These are phyloP conservation scores for Colletotrichum sp. DNA, from an alignment of 2,329 filamentous ascomycete genomes.

Conservation along the genomic window DNA sequence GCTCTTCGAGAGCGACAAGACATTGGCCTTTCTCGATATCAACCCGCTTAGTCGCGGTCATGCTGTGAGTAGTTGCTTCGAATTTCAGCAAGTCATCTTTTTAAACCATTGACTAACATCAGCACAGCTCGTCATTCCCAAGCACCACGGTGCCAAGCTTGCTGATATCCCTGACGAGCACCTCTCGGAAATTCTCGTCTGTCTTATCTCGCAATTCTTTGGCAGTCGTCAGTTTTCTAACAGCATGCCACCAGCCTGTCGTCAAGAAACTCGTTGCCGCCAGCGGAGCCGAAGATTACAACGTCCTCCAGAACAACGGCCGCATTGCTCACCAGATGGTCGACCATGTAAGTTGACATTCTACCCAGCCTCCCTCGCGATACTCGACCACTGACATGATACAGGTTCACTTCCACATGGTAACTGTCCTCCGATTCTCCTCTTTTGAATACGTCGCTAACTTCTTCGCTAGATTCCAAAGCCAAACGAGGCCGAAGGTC, in stretches of 20 bases:
- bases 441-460: not conserved
- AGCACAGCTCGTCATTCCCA: slow-evolving; percentile 88
- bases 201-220: slow-evolving; percentile 25
- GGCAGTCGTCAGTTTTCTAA: not conserved
- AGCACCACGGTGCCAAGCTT: slow-evolving; percentile 90
- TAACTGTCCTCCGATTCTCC: slow-evolving; percentile 38
- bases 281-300: slow-evolving; percentile 81
- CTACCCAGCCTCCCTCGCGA: not conserved
- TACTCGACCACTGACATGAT: not conserved
- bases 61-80: slow-evolving; percentile 63
- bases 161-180: slow-evolving; percentile 91
- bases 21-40: slow-evolving; percentile 95
- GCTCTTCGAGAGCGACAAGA: slow-evolving; percentile 93
- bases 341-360: slow-evolving; percentile 72
- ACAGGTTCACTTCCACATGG: slow-evolving; percentile 93
- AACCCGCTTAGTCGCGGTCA: slow-evolving; percentile 88
- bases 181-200: slow-evolving; percentile 79
- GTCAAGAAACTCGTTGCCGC: slow-evolving; percentile 87
- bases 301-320: slow-evolving; percentile 96
- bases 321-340: slow-evolving; percentile 89
- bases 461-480: slow-evolving; percentile 77
- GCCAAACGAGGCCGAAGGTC: slow-evolving; percentile 81
- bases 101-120: not conserved
- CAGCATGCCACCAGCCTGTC: slow-evolving; percentile 60
- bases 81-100: not conserved